Evolutionary conservation across 441 rosid genomes (phyloP).

Genomic region (Jatropha podagrica): DNA sequence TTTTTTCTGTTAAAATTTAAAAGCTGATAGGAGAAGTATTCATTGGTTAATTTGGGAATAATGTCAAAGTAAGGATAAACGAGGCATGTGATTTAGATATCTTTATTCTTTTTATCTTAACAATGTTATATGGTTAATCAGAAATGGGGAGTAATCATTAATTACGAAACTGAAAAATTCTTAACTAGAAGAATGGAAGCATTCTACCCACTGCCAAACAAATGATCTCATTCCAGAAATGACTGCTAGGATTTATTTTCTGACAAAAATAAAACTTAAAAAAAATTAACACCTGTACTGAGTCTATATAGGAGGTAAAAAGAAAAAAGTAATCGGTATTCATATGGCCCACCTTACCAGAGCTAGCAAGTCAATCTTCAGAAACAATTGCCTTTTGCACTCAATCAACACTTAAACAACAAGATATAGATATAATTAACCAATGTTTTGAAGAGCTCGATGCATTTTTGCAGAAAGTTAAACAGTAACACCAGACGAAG

Average conservation of each 20-base stretch:
- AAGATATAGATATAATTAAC: background rate
- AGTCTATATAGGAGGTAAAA: background rate
- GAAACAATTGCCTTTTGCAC: background rate
- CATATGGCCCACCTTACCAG: background rate
- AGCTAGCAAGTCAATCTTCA: constrained; percentile 14
- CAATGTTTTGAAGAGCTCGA: background rate
- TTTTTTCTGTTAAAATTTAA: too few species aligned
- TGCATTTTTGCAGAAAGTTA: constrained; percentile 14
- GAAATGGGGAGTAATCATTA: too few species aligned
- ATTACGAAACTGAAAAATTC: too few species aligned
- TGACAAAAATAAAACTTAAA: background rate
- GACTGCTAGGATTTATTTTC: background rate
- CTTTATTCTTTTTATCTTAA: too few species aligned
- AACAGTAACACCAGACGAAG: constrained; percentile 13
- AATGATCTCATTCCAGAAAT: background rate
- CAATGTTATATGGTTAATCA: too few species aligned
- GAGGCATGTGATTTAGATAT: too few species aligned
- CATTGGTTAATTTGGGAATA: too few species aligned
- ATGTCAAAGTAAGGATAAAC: too few species aligned
- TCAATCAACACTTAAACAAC: constrained; percentile 13
- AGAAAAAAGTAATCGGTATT: background rate
- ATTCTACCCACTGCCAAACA: background rate
- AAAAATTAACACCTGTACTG: background rate
- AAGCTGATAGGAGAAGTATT: too few species aligned
- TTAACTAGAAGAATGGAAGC: background rate